Evolutionary conservation across 495 filamentous ascomycete species (phyloP).

Genomic region (Penicillium chermesinum): DNA sequence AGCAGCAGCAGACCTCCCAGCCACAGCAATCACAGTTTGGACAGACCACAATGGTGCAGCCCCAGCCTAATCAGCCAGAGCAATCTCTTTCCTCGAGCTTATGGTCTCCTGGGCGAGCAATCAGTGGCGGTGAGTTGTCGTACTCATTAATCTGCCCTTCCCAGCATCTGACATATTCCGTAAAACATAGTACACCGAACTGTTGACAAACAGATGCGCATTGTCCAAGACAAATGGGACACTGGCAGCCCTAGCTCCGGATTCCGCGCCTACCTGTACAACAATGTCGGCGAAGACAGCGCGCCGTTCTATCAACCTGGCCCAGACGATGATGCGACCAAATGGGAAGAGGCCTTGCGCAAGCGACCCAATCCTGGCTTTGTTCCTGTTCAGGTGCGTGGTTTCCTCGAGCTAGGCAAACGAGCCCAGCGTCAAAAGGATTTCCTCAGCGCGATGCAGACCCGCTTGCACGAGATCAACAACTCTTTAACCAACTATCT

Average conservation of each 20-base stretch:
- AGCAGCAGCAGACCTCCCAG: constrained; percentile 30
- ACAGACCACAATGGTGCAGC: constrained; percentile 24
- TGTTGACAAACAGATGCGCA: constrained; percentile 76
- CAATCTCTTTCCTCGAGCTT: constrained; percentile 40
- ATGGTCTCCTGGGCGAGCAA: constrained; percentile 45
- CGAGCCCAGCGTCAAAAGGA: constrained; percentile 73
- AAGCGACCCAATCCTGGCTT: constrained; percentile 74
- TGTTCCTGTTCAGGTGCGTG: constrained; percentile 67
- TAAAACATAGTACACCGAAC: constrained; percentile 63
- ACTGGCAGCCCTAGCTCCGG: constrained; percentile 62
- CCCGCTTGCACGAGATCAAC: constrained; percentile 89
- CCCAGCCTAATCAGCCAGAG: constrained; percentile 34
- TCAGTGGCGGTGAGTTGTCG: constrained; percentile 41
- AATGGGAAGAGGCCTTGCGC: constrained; percentile 90
- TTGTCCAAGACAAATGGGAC: constrained; percentile 81
- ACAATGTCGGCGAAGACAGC: constrained; percentile 71
- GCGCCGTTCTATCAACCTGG: constrained; percentile 79
- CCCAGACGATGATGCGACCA: constrained; percentile 69
- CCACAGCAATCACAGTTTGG: constrained; percentile 33
- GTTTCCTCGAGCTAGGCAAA: constrained; percentile 66
- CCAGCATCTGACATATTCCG: too few relatives aligned
- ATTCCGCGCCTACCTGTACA: constrained; percentile 93
- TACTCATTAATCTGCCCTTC: too few relatives aligned
- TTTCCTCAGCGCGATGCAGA: constrained; percentile 65
- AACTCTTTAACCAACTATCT: constrained; percentile 71